A percentile compares a stretch with the other conserved stretches of the same genome.
phyloP scores from a whole-genome alignment of 2,329 filamentous ascomycete genomes.

The Aspergillus niger region DNA sequence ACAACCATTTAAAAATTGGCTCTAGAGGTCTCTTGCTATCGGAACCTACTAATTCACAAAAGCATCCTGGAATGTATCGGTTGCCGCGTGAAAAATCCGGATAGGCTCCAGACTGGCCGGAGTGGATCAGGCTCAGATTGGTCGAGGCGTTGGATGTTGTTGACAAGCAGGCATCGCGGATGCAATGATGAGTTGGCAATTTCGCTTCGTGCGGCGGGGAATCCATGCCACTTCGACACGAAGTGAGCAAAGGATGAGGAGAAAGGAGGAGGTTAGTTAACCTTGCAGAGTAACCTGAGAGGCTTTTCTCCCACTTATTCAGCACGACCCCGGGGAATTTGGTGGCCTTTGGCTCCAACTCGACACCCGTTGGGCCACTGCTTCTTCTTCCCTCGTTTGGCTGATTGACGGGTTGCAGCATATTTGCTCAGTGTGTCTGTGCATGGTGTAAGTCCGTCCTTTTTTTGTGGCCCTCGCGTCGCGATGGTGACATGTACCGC shows the following conservation, averaged over 20 bases:
- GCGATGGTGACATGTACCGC: constrained; percentile 8
- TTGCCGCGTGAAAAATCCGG: constrained; percentile 14
- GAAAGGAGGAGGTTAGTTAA: constrained; percentile 12
- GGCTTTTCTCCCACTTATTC: constrained; percentile 13
- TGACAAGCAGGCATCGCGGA: constrained; percentile 51
- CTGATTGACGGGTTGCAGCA: constrained; percentile 16
- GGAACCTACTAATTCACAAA: background rate
- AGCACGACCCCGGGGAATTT: constrained; percentile 14
- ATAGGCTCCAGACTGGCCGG: constrained; percentile 14
- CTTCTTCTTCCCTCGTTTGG: background rate
- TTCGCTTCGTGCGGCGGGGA: constrained; percentile 41
- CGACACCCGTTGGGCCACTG: too few species aligned
- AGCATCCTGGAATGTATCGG: background rate
- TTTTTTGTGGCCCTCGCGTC: background rate
- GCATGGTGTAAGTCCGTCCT: constrained; percentile 18
- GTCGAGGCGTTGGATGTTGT: constrained; percentile 19
- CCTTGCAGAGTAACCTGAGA: constrained; percentile 18
- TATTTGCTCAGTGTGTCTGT: constrained; percentile 13
- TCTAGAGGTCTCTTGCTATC: background rate
- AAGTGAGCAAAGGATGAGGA: constrained; percentile 14
- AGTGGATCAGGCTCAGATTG: constrained; percentile 20
- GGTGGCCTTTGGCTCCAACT: background rate
- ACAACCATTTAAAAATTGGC: too few species aligned
- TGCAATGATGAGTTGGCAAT: constrained; percentile 78
- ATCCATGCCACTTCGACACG: constrained; percentile 48